Conservation (phyloP, 768 basidiomycete species). For the Termitomyces sp. region DNA sequence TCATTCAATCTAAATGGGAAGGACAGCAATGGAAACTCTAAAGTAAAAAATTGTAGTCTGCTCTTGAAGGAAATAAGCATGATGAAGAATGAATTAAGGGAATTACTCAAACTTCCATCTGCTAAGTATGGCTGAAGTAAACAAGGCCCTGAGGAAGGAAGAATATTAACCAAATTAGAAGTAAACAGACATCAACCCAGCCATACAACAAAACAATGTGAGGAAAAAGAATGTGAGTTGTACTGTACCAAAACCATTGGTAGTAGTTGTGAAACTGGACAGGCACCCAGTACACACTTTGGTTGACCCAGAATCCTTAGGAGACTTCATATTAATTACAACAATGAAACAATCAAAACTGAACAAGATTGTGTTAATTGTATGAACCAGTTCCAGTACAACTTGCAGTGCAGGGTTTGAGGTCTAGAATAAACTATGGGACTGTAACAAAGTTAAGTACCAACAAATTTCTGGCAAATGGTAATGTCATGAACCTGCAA, state of each 20-base stretch:
- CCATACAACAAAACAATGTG: not conserved
- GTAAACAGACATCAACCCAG: not conserved
- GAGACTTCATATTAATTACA: conserved; percentile 27
- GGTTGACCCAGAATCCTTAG: conserved; percentile 36
- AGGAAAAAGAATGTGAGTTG: conserved; percentile 21
- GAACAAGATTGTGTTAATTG: too few relatives aligned
- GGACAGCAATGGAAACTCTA: too few relatives aligned
- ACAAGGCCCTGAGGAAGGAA: too few relatives aligned
- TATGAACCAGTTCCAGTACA: too few relatives aligned
- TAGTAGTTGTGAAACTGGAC: conserved; percentile 21
- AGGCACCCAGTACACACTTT: conserved; percentile 29
- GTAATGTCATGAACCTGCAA: not conserved
- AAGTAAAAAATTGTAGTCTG: too few relatives aligned
- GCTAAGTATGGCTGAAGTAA: too few relatives aligned
- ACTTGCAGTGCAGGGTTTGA: too few relatives aligned
- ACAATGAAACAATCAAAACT: not conserved
- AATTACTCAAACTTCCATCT: too few relatives aligned
- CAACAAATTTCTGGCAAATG: not conserved
- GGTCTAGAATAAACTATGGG: not conserved
- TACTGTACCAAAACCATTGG: not conserved
- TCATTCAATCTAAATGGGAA: too few relatives aligned
- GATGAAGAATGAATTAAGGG: too few relatives aligned
- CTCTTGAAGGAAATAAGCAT: too few relatives aligned
- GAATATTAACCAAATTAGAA: not conserved
- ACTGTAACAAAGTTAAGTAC: not conserved